Evolutionary conservation across 2,329 filamentous ascomycete genomes (phyloP), one percentile per base, ranked within the genome.

Genomic region (Colletotrichum paranaense): DNA sequence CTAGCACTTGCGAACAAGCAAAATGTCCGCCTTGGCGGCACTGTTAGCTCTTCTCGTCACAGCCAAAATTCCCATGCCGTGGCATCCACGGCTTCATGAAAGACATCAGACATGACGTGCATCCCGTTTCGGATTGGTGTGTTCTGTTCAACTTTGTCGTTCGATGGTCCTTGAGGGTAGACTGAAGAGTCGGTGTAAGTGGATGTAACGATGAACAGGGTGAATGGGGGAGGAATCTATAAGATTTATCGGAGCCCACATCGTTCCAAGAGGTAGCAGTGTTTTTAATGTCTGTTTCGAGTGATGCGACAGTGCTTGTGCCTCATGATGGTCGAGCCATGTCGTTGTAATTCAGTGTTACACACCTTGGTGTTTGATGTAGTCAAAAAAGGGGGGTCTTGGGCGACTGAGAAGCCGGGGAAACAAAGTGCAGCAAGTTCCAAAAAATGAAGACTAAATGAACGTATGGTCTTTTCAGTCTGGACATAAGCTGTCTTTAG

Each of bases 401-500:
- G 19, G 16, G 1, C 8, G 7, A 14, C 38, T n/a, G 19, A 65
- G 46, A 38, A 16, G 28, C 30, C 5, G 24, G 32, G 52, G 11
- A 42, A 62, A 24, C 30, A 55, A 32, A 24, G 52, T 67, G 63
- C 56, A n/a, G 46, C 32, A 56, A 46, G 30, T 16, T 9, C 26
- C 11, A 49, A 11, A 16, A 52, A 30, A 19, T 4, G 38, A 32
- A 62, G 46, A 19, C 22, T 16, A 56, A 60, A 62, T 60, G 32
- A 70, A 73, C 53, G 1, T 32, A n/a, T 62, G 19, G 55, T 52
- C 55, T 30, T 52, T 63, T 55, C n/a, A 7, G 19, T 32, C 55
- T 30, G 30, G 53, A 69, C 28, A 19, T 26, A 28, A 28, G 66
- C 52, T 60, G 67, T 26, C 38, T 65, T 62, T 65, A 70, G 70